phyloP scores from a whole-genome alignment of 148 eudicot genomes.

The Rhododendron kiyosumense region DNA sequence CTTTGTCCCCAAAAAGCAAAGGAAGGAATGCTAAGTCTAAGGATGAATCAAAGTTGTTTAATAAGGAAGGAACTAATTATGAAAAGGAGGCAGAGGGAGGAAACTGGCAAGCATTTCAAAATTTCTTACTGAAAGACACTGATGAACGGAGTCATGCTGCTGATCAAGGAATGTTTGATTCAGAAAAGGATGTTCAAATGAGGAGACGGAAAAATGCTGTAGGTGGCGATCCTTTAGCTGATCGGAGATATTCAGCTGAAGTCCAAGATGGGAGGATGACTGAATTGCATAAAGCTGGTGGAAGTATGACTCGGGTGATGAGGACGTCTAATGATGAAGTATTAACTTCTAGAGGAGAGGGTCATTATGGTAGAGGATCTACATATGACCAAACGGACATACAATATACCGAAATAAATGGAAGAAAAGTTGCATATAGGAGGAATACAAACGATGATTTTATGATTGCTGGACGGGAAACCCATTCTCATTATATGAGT shows the following conservation, averaged over 20 bases:
- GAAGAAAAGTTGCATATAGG: conserved; percentile 38
- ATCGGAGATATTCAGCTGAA: conserved; percentile 26
- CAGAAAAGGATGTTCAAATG: conserved; percentile 48
- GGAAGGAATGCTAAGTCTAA: conserved; percentile 25
- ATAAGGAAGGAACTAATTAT: conserved; percentile 22
- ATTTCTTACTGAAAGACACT: conserved; percentile 59
- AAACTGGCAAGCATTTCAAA: conserved; percentile 92
- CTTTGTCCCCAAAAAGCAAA: conserved; percentile 31
- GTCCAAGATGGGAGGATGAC: conserved; percentile 24
- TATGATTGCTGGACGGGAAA: conserved; percentile 39
- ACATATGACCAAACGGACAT: conserved; percentile 26
- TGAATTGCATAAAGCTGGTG: conserved; percentile 30
- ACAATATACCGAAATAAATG: conserved; percentile 43
- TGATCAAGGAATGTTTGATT: conserved; percentile 48
- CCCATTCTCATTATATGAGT: conserved; percentile 28
- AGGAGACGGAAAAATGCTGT: conserved; percentile 34
- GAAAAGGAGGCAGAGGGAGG: conserved; percentile 52
- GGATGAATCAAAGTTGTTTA: conserved; percentile 24
- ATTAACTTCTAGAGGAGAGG: conserved; percentile 26
- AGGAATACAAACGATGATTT: conserved; percentile 41
- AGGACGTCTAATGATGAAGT: conserved; percentile 44
- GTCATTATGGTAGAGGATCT: conserved; percentile 14
- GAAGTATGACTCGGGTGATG: conserved; percentile 29
- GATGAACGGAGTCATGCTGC: conserved; percentile 49
- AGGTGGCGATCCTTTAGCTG: conserved; percentile 52